These are phyloP conservation scores for Limnanthes douglasii DNA, from an alignment of 345 rosid species.

Conservation along the genomic window DNA sequence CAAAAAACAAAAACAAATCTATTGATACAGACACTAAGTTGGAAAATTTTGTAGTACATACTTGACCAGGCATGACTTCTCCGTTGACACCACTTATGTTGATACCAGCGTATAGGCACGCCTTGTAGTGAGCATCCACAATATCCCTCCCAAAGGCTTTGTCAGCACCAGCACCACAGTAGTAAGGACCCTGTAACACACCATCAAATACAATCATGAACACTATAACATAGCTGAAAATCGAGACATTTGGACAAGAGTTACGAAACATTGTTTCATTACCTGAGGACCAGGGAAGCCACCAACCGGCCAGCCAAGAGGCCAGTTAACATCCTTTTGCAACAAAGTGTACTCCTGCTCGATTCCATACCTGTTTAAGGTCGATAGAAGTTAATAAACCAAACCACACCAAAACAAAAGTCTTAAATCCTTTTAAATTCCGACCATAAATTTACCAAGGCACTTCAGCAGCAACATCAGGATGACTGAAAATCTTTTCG, in stretches of 20 bases:
- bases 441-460: constrained; percentile 28
- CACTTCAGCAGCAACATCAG: constrained; percentile 36
- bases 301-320: constrained; percentile 65
- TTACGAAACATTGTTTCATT: no score
- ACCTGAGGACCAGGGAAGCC: constrained; percentile 85
- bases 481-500: constrained; percentile 47
- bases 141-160: constrained; percentile 74
- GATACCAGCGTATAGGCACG: constrained; percentile 71
- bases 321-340: constrained; percentile 49
- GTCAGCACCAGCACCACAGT: constrained; percentile 74
- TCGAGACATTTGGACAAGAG: no score
- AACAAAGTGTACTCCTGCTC: constrained; percentile 76
- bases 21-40: background rate
- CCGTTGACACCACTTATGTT: constrained; percentile 69
- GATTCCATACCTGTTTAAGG: constrained; percentile 44
- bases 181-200: constrained; percentile 54
- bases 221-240: background rate
- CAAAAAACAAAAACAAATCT: background rate
- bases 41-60: background rate
- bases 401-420: background rate
- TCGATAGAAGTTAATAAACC: background rate
- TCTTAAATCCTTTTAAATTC: background rate
- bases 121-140: constrained; percentile 70
- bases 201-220: background rate
- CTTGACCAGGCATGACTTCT: constrained; percentile 89